Evolutionary conservation across 75 land plant genomes (phyloP), one percentile per base, ranked within the genome.

Genomic region (Selaginella tamariscina): DNA sequence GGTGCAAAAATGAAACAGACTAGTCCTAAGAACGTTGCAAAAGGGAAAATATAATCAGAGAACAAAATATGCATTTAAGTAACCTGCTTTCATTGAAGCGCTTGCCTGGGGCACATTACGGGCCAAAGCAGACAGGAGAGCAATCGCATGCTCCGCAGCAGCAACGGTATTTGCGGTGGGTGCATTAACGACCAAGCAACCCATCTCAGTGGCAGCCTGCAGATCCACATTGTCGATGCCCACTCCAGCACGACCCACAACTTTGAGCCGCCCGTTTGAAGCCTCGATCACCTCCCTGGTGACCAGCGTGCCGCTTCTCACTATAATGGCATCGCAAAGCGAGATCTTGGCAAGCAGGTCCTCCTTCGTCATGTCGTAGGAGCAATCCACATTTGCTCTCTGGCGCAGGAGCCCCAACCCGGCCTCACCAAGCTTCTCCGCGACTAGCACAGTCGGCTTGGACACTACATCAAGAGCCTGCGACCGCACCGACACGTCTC

Each of bases 171-270:
- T 91, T 11, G 97, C 89, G 13, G 89, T 86, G 13, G 95, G 95
- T 15, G 97, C 97, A 65, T 91, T 91, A 22, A 91, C 97, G 2
- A 89, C 97, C 28, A 91, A 71, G 67, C 97, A 91, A 0, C 97
- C 97, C 66, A 71, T 68, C 77, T 91, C 97, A 0, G 95, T 89
- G 1, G 95, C 95, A 0, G 97, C 82, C 32, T 80, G 82, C 62
- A 91, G 78, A 64, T 91, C 97, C 65, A 91, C 97, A 74, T 91
- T 89, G 63, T 89, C 95, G 65, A 91, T 89, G 30, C 97, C 97
- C 0, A 89, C 97, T 0, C 97, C 97, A 23, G 97, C 97, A 30
- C 95, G 32, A 0, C 97, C 97, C 22, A 91, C 97, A 1, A 88
- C 91, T 78, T 81, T 85, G 20, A 88, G 67, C 68, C 84, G 72